A percentile compares a stretch with the other conserved stretches of the same genome.
Conservation (phyloP, 257 asterid species). For the Scutellaria barbata region DNA sequence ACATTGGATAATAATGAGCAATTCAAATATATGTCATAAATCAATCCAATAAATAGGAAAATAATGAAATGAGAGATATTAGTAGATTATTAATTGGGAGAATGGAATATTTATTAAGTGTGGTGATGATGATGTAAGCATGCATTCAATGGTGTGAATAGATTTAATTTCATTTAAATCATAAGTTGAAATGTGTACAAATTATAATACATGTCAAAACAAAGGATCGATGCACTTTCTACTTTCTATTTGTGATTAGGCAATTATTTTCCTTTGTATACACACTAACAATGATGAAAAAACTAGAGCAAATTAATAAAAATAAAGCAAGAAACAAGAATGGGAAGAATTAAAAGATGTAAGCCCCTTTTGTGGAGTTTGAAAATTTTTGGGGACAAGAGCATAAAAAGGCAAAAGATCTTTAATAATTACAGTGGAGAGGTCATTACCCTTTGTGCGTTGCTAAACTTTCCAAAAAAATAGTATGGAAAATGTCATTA, state of each 20-base stretch:
- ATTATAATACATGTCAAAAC: too few relatives aligned
- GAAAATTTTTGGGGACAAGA: constrained; percentile 3
- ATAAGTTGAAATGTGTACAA: neutral
- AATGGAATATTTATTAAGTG: constrained; percentile 21
- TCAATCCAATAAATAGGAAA: neutral
- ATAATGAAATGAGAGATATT: neutral
- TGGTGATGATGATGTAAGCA: constrained; percentile 23
- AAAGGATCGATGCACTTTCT: too few relatives aligned
- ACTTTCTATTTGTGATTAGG: too few relatives aligned
- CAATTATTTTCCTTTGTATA: too few relatives aligned
- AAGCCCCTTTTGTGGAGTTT: neutral
- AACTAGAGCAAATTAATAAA: too few relatives aligned
- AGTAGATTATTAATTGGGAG: neutral
- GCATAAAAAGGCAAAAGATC: constrained; percentile 27
- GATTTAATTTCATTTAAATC: too few relatives aligned
- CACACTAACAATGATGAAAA: too few relatives aligned
- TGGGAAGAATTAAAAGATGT: too few relatives aligned
- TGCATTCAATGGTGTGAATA: too few relatives aligned
- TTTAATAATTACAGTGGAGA: constrained; percentile 27
- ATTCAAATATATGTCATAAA: too few relatives aligned
- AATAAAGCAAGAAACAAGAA: too few relatives aligned
- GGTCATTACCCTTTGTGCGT: constrained; percentile 28
- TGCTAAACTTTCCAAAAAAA: constrained; percentile 27
- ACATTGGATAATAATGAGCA: neutral
- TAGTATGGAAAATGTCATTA: constrained; percentile 32